These are phyloP conservation scores for Jacaranda mimosifolia DNA, from an alignment of 257 asterid species.

Conservation along the genomic window DNA sequence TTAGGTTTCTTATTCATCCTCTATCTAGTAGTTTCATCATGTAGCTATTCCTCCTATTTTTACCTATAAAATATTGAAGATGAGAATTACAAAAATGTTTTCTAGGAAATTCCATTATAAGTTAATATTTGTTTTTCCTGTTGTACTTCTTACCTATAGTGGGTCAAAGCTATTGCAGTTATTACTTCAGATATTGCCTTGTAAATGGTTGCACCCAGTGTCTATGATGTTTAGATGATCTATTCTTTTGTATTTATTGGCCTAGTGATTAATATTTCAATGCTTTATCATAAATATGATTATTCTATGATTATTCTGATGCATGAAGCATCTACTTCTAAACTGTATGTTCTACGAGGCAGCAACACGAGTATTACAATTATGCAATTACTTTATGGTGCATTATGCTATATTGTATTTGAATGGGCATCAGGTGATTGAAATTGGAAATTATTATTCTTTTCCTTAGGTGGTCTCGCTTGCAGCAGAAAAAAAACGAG, in stretches of 20 bases:
- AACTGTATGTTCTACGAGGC: conserved; percentile 6
- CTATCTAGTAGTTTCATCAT: no score
- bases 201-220: no score
- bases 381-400: not conserved
- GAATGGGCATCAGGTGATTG: conserved; percentile 24
- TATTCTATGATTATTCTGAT: not conserved
- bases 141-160: not conserved
- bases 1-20: no score
- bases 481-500: conserved; percentile 83
- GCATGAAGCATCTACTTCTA: conserved; percentile 1
- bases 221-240: not conserved
- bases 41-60: no score
- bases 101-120: conserved; percentile 1
- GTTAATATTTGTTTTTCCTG: not conserved
- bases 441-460: conserved; percentile 22
- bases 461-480: conserved; percentile 65
- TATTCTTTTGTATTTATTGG: conserved; percentile 11
- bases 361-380: conserved; percentile 13
- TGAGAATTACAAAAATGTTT: not conserved
- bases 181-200: not conserved
- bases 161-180: not conserved
- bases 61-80: not conserved
- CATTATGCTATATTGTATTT: not conserved
- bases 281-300: not conserved
- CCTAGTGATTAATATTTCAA: not conserved